phyloP scores from a whole-genome alignment of 805 yeast genomes.

The Brettanomyces sp. region DNA sequence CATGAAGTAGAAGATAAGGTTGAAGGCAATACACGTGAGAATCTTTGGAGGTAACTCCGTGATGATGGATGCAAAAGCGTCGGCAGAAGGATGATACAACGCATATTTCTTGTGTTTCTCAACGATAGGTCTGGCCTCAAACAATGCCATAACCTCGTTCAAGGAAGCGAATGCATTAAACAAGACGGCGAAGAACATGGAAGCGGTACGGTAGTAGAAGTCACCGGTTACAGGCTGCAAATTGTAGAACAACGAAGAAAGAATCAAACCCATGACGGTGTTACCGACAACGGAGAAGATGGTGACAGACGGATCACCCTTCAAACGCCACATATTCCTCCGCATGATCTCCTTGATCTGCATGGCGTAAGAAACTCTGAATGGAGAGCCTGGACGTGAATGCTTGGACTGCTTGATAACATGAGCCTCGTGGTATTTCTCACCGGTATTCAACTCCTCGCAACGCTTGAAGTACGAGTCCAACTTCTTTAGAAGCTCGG shows the following conservation, averaged over 20 bases:
- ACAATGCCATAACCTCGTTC: conserved; percentile 46
- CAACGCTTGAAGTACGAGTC: conserved; percentile 20
- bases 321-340: conserved; percentile 40
- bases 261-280: conserved; percentile 42
- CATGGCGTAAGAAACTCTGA: conserved; percentile 40
- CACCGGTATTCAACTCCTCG: conserved; percentile 4
- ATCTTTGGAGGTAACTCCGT: conserved; percentile 49
- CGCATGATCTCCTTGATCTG: conserved; percentile 38
- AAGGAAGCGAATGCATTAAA: conserved; percentile 55
- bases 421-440: conserved; percentile 10
- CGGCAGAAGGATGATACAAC: conserved; percentile 48
- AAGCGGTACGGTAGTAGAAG: conserved; percentile 49
- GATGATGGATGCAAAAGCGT: conserved; percentile 53
- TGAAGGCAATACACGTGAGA: conserved; percentile 34
- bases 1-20: conserved; percentile 43
- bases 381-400: conserved; percentile 40
- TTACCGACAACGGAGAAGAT: conserved; percentile 35
- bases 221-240: conserved; percentile 32
- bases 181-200: conserved; percentile 57
- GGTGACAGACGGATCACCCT: conserved; percentile 41
- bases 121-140: conserved; percentile 46
- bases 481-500: conserved; percentile 25
- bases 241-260: conserved; percentile 52
- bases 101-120: conserved; percentile 52
- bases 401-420: conserved; percentile 41